A percentile compares a stretch with the other conserved stretches of the same genome.
Conservation (phyloP, 2,329 filamentous ascomycete genomes). For the Macrophomina pseudophaseolina region DNA sequence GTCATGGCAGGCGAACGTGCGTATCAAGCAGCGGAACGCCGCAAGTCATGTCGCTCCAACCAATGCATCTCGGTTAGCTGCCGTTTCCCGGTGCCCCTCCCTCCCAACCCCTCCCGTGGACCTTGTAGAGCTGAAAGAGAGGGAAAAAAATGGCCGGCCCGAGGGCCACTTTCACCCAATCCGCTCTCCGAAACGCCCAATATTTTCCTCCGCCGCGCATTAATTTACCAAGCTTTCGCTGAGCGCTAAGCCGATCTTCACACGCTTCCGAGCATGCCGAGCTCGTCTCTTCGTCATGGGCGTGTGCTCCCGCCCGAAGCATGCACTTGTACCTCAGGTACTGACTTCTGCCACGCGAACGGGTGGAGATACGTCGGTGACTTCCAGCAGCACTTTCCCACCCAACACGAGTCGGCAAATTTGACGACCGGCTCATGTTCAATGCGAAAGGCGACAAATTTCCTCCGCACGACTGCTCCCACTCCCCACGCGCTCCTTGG, state of each 20-base stretch:
- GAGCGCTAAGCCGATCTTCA: background rate
- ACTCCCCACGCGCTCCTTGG: too few species aligned
- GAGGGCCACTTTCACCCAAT: background rate
- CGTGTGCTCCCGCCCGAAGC: too few species aligned
- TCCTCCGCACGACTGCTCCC: too few species aligned
- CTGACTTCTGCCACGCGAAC: too few species aligned
- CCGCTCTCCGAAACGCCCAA: background rate
- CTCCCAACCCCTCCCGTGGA: background rate
- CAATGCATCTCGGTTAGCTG: conserved; percentile 19
- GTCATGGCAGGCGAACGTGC: conserved; percentile 18
- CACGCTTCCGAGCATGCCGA: background rate
- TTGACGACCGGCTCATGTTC: too few species aligned
- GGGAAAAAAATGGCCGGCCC: conserved; percentile 13
- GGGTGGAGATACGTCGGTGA: too few species aligned
- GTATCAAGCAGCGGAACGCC: conserved; percentile 11
- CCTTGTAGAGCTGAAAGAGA: conserved; percentile 15
- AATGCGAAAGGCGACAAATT: too few species aligned
- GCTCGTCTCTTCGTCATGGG: background rate
- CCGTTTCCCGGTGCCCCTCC: conserved; percentile 2
- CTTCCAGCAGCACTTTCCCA: too few species aligned
- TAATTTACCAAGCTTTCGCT: conserved; percentile 2
- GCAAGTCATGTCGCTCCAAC: conserved; percentile 21
- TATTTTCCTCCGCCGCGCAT: background rate
- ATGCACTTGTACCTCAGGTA: too few species aligned
- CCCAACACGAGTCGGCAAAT: too few species aligned